Base-by-base conservation (phyloP, 108 stramenopile species). In the Pseudonitzschia pungens region DNA sequence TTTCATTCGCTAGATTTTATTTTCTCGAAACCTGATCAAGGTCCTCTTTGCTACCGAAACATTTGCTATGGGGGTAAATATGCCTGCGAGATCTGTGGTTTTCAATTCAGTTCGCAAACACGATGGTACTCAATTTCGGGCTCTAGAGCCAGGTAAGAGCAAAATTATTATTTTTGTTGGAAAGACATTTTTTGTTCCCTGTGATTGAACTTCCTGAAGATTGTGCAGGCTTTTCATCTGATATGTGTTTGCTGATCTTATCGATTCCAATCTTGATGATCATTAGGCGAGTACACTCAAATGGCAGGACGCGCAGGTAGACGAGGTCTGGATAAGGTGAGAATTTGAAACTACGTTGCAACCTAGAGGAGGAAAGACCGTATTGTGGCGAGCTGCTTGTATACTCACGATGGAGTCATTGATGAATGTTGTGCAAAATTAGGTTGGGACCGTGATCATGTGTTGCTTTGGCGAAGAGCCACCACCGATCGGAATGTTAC, bases 31-130 rank as follows among this genome's bases (percentile, higher is more conserved):
- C 56, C 76, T 99, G 8, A 92, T 99, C 60, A 98, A 98, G 71
- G 84, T 97, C 58, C 84, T 99, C 21, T 97, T 98, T 73, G 98
- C 98, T 31, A 99, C 99, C 11, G 99, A 99, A 74, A 98, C 98
- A 3, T 98, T 99, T 74, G 99, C 99, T 5, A 98, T 97, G 93
- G 98, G 98, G 58, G 99, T 99, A 8, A 99, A 99, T 84, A 98
- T 99, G 97, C 99, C 99, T n/a, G 98, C 98, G 2, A 74, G 96
- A 28, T 71, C 83, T 6, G 99, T 99, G 1, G 94, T 98, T 0
- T 99, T 98, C 88, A 94, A 96, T 70, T 84, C 86, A 15, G 86
- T 95, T 22, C 87, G 97, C 10, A 99, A 99, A 77, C 96, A 97
- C 75, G 97, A 98, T 79, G 97, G 96, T n/a, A 81, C 73, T 29